These are phyloP conservation scores for Mucor piriformis DNA, from an alignment of 371 early-diverging fungal species.

Conservation along the genomic window DNA sequence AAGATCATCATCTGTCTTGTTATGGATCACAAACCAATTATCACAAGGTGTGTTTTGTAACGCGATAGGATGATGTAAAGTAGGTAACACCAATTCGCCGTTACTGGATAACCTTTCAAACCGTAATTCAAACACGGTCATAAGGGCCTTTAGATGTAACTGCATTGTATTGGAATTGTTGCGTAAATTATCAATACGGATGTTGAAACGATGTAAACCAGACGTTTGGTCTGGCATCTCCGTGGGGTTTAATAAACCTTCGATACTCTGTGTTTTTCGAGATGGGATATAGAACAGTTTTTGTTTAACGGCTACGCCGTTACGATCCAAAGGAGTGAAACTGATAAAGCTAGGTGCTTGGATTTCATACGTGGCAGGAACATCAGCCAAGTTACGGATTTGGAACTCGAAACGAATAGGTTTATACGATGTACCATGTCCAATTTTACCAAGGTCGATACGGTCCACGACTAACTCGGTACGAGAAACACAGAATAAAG, in stretches of 20 bases:
- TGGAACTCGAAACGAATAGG: conserved; percentile 62
- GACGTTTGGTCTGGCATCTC: conserved; percentile 54
- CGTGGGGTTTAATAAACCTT: conserved; percentile 63
- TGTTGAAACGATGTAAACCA: conserved; percentile 54
- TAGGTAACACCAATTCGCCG: conserved; percentile 74
- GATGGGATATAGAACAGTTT: conserved; percentile 38
- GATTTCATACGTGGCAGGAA: conserved; percentile 66
- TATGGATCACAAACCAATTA: conserved; percentile 82
- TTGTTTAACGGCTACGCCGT: conserved; percentile 25
- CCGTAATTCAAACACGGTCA: conserved; percentile 77
- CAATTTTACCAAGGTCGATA: conserved; percentile 78
- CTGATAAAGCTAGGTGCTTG: conserved; percentile 54
- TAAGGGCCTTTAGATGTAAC: conserved; percentile 53
- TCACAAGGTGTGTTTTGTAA: conserved; percentile 68
- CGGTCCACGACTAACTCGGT: conserved; percentile 58
- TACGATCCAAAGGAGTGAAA: conserved; percentile 35
- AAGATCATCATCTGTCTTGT: conserved; percentile 75
- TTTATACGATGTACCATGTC: conserved; percentile 77
- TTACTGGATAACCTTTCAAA: conserved; percentile 72
- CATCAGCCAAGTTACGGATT: conserved; percentile 66
- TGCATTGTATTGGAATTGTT: conserved; percentile 68
- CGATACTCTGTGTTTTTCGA: conserved; percentile 43
- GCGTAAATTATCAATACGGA: conserved; percentile 64
- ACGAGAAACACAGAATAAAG: conserved; percentile 64
- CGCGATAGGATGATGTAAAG: conserved; percentile 68